Conservation (phyloP, 1,284 basidiomycete genomes). For the Stereum hirsutum region DNA sequence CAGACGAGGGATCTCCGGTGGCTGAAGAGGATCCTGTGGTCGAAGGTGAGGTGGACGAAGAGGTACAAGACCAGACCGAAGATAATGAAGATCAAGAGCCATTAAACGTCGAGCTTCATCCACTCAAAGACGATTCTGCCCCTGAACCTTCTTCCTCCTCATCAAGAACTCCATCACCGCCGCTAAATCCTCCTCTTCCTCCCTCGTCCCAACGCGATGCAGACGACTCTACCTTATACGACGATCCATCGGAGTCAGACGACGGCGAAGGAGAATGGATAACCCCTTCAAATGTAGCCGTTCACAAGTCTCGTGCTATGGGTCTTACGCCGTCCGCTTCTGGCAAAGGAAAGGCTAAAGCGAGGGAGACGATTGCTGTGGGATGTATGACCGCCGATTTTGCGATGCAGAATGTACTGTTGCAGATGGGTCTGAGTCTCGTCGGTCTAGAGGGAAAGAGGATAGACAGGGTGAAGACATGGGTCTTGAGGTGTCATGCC, state of each 20-base stretch:
- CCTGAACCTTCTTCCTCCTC: constrained; percentile 4
- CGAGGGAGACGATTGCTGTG: constrained; percentile 41
- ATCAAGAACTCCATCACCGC: constrained; percentile 4
- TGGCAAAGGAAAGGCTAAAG: constrained; percentile 24
- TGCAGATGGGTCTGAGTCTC: constrained; percentile 91
- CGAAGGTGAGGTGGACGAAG: constrained; percentile 1
- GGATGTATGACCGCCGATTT: constrained; percentile 99
- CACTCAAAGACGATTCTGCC: constrained; percentile 20
- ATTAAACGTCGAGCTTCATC: constrained; percentile 37
- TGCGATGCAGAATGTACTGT: constrained; percentile 96
- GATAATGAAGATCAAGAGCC: constrained; percentile 25
- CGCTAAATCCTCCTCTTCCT: constrained; percentile 8
- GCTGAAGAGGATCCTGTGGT: background rate
- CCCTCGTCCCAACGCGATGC: constrained; percentile 5
- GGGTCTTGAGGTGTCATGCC: constrained; percentile 95
- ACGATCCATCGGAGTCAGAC: constrained; percentile 68
- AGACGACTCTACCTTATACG: constrained; percentile 35
- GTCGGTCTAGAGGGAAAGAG: constrained; percentile 89
- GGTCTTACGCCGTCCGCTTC: constrained; percentile 59
- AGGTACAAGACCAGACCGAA: constrained; percentile 6
- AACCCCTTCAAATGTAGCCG: constrained; percentile 80
- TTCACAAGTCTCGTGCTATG: constrained; percentile 86
- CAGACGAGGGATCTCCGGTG: background rate
- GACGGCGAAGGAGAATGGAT: constrained; percentile 97
- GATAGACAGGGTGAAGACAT: constrained; percentile 89